Base-by-base conservation (phyloP, 23 red algal species). In the Cyanidiococcus yangmingshanensis region DNA sequence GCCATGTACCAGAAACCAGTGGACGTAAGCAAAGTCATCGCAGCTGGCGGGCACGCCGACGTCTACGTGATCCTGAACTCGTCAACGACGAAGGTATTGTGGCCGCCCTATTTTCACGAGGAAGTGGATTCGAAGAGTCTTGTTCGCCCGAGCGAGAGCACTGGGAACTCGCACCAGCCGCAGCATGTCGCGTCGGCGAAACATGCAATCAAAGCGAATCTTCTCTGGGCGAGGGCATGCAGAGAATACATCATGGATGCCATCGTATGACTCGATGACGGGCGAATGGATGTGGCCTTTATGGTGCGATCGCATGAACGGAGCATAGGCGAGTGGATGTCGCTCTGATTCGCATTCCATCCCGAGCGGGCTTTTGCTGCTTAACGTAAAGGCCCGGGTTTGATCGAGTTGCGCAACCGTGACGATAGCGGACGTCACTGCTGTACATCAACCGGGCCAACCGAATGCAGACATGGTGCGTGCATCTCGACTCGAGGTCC, bases 71-170 rank as follows among this genome's bases (percentile, higher is more conserved):
- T 71, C 27, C 27, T 71, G 63, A 71, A 71, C 63, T 12, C 21
- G 63, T 27, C 63, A 25, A 71, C 63, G n/a, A 71, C 63, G 63
- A 25, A 35, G 7, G 63, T 71, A 29, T 29, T 71, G 16, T 71
- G 63, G 63, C 63, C 63, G 7, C 63, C 63, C 16, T 71, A 71
- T 29, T 71, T 71, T 71, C 32, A 71, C 63, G 63, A 71, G 32
- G n/a, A 7, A 29, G 3, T 25, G 16, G 63, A 71, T 30, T 25
- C 63, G 27, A 25, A 35, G 7, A 71, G 63, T 35, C 3, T 32
- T 7, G 63, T 71, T 25, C 63, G 63, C 3, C 63, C 63, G 12
- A 2, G 63, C 7, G 45, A 54, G 45, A 21, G 45, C 7, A 7
- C 12, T 21, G 45, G 45, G 21, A 54, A 54, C 45, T 54, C 45